A percentile compares a stretch with the other conserved stretches of the same genome.
Evolutionary conservation across 768 basidiomycete species (phyloP).

Genomic region (Hydnum rufescens): DNA sequence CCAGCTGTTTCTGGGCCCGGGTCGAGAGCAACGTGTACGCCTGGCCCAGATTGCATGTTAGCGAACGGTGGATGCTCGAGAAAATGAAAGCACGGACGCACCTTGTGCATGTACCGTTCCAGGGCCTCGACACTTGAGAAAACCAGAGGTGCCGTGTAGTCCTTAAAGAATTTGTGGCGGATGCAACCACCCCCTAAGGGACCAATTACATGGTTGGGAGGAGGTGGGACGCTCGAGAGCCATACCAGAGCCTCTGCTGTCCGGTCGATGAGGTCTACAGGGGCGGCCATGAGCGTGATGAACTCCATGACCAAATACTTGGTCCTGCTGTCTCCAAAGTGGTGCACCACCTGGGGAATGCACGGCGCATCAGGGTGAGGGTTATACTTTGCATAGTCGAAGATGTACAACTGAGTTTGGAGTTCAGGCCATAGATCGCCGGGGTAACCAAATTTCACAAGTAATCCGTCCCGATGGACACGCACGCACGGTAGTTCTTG

Average conservation of each 20-base stretch:
- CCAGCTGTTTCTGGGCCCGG: background rate
- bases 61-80: background rate
- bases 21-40: constrained; percentile 6
- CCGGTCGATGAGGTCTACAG: constrained; percentile 9
- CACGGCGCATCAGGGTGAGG: background rate
- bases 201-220: constrained; percentile 12
- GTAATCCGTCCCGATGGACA: too few species aligned
- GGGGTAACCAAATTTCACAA: too few species aligned
- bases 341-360: constrained; percentile 1
- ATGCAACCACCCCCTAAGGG: constrained; percentile 12
- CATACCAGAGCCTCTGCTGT: constrained; percentile 14
- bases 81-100: constrained; percentile 7
- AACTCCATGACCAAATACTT: constrained; percentile 2
- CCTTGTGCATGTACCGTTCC: constrained; percentile 11
- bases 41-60: constrained; percentile 3
- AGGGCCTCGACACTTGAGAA: constrained; percentile 9
- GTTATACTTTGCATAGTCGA: background rate
- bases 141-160: constrained; percentile 11
- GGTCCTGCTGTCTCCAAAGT: background rate
- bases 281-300: constrained; percentile 4
- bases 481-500: too few species aligned
- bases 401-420: constrained; percentile 1
- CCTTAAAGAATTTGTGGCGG: constrained; percentile 14
- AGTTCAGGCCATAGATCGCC: too few species aligned
- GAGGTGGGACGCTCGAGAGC: constrained; percentile 15